A percentile compares a stretch with the other conserved stretches of the same genome.
These are phyloP conservation scores for Fusarium sp. DNA, from an alignment of 2,329 filamentous ascomycete genomes.

Conservation along the genomic window DNA sequence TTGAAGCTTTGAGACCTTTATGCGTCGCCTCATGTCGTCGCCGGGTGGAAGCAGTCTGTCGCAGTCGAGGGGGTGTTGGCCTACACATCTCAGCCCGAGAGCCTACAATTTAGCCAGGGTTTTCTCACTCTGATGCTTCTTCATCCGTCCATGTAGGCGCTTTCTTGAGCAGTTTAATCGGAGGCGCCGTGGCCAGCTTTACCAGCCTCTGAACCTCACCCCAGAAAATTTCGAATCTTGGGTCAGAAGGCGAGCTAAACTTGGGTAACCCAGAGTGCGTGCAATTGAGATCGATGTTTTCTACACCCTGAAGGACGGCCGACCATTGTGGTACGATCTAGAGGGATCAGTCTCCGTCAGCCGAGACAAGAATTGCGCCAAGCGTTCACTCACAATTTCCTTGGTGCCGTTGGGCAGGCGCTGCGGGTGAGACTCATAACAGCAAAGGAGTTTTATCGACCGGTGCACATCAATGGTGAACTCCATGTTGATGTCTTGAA, in stretches of 20 bases:
- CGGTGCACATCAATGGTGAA: constrained; percentile 43
- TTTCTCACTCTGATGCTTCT: constrained; percentile 14
- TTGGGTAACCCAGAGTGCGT: constrained; percentile 40
- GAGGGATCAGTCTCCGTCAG: constrained; percentile 2
- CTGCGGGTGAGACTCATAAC: constrained; percentile 41
- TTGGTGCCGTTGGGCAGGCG: constrained; percentile 33
- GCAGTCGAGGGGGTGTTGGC: background rate
- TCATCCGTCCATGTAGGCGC: constrained; percentile 38
- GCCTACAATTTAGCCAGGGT: rapidly evolving
- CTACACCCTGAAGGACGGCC: constrained; percentile 40
- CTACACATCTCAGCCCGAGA: constrained; percentile 1
- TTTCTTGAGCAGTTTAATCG: constrained; percentile 22
- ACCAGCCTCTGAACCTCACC: constrained; percentile 40
- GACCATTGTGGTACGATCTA: constrained; percentile 45
- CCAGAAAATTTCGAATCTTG: constrained; percentile 42
- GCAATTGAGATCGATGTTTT: constrained; percentile 40
- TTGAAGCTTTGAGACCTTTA: constrained; percentile 16
- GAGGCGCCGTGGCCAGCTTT: constrained; percentile 20
- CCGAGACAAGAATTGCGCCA: too few species aligned
- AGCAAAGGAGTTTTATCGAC: constrained; percentile 40
- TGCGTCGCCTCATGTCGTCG: constrained; percentile 23
- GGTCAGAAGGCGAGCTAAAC: constrained; percentile 33
- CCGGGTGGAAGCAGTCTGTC: constrained; percentile 3
- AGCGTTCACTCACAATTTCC: constrained; percentile 30
- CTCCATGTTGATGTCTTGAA: constrained; percentile 44